Percentiles rank a stretch among this genome's conserved stretches.
phyloP scores from a whole-genome alignment of 2,329 filamentous ascomycete species.

The Cladosporium sp. region DNA sequence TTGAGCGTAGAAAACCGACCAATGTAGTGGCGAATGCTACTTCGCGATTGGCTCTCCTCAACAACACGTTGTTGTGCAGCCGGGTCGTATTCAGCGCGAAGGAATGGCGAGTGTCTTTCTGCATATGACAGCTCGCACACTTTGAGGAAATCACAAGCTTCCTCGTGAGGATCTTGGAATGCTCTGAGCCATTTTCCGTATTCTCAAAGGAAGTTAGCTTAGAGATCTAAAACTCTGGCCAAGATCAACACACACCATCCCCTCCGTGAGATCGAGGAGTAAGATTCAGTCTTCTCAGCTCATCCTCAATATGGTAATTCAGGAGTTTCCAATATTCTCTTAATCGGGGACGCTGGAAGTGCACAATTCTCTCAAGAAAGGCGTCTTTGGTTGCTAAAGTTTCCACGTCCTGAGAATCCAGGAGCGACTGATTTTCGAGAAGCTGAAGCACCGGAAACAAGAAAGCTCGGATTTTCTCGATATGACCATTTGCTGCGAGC shows the following conservation, averaged over 20 bases:
- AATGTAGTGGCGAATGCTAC: background rate
- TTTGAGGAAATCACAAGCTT: background rate
- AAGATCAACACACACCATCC: background rate
- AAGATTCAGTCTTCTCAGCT: background rate
- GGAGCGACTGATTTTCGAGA: background rate
- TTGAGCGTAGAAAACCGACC: background rate
- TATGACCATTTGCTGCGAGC: background rate
- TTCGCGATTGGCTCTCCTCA: background rate
- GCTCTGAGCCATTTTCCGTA: background rate
- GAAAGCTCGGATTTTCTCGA: background rate
- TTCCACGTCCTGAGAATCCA: background rate
- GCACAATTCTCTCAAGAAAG: background rate
- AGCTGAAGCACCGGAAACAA: background rate
- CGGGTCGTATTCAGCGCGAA: background rate
- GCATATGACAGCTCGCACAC: background rate
- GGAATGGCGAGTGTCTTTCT: background rate
- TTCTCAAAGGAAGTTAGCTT: background rate
- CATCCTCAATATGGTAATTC: background rate
- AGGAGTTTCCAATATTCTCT: constrained; percentile 2
- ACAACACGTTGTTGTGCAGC: background rate
- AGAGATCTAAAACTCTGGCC: background rate
- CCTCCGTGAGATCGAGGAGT: background rate
- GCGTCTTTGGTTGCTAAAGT: background rate
- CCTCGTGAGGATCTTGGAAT: background rate
- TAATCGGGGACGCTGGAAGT: background rate